Evolutionary conservation across 1,139 yeast genomes (phyloP).

Genomic region (Diutina mesorugosa): DNA sequence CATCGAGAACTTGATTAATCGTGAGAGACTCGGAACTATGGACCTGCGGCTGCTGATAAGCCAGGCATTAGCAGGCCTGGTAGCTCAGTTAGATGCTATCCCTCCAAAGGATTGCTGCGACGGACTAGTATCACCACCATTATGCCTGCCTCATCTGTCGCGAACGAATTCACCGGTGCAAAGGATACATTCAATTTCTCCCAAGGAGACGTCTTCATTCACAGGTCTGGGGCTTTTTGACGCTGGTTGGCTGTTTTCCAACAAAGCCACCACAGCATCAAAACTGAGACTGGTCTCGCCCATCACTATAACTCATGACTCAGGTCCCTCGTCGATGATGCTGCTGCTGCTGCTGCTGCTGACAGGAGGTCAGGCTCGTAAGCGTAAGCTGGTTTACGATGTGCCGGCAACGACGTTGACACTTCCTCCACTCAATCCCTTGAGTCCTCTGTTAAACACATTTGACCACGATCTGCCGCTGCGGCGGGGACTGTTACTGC

Average conservation of each 20-base stretch:
- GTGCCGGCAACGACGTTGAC: slow-evolving; percentile 6
- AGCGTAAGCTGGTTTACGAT: slow-evolving; percentile 5
- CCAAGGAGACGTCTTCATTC: background rate
- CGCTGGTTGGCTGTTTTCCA: background rate
- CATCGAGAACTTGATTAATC: background rate
- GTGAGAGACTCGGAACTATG: background rate
- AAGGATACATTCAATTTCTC: background rate
- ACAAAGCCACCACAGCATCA: background rate
- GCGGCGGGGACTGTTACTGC: slow-evolving; percentile 4
- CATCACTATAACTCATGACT: background rate
- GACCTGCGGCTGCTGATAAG: background rate
- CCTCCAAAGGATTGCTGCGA: background rate
- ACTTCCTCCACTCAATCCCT: slow-evolving; percentile 25
- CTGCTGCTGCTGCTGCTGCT: background rate
- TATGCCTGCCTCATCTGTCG: background rate
- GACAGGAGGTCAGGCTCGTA: slow-evolving; percentile 3
- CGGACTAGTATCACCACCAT: background rate
- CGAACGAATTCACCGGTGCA: background rate
- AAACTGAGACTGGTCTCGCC: slow-evolving; percentile 1
- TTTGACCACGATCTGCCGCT: slow-evolving; percentile 10
- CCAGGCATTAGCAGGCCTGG: background rate
- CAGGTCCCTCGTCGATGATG: background rate
- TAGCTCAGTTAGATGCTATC: background rate
- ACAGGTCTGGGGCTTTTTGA: background rate
- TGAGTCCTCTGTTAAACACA: slow-evolving; percentile 17